Conservation (phyloP, 2,329 filamentous ascomycete genomes). For the Trichophaea hybrida region DNA sequence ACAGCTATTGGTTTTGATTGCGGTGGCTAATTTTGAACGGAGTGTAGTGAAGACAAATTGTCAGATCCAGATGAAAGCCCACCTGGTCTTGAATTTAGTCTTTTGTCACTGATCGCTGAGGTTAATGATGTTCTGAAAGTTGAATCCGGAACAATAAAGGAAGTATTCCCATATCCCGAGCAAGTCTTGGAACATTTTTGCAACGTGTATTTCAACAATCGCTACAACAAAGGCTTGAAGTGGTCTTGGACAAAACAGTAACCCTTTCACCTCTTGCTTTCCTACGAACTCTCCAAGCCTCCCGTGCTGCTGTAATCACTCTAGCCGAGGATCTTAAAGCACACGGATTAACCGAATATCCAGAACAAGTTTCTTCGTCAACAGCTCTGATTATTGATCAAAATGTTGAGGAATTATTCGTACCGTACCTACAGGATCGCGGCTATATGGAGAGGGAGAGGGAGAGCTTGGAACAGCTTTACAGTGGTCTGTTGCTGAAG, state of each 20-base stretch:
- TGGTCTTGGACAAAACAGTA: constrained; percentile 88
- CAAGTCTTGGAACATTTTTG: constrained; percentile 82
- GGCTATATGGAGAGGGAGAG: constrained; percentile 57
- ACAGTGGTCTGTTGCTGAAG: constrained; percentile 87
- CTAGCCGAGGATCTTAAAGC: constrained; percentile 86
- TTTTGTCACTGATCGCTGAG: constrained; percentile 86
- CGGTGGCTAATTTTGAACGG: background rate
- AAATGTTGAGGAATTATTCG: constrained; percentile 63
- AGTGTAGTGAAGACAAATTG: constrained; percentile 70
- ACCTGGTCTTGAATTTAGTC: constrained; percentile 75
- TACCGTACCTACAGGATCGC: constrained; percentile 54
- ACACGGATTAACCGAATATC: constrained; percentile 88
- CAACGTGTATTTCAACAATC: constrained; percentile 97
- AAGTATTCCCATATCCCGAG: constrained; percentile 91
- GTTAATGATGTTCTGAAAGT: constrained; percentile 93
- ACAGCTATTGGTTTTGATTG: too few relatives aligned
- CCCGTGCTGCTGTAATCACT: constrained; percentile 71
- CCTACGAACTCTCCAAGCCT: constrained; percentile 76
- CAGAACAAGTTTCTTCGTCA: constrained; percentile 75
- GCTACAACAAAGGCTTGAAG: constrained; percentile 73
- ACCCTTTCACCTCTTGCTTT: constrained; percentile 86
- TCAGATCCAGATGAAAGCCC: constrained; percentile 90
- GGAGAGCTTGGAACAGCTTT: constrained; percentile 60
- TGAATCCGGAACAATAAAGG: constrained; percentile 90
- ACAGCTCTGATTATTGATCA: constrained; percentile 63